Evolutionary conservation across 1,284 basidiomycete genomes (phyloP).

Genomic region (Malassezia japonica): DNA sequence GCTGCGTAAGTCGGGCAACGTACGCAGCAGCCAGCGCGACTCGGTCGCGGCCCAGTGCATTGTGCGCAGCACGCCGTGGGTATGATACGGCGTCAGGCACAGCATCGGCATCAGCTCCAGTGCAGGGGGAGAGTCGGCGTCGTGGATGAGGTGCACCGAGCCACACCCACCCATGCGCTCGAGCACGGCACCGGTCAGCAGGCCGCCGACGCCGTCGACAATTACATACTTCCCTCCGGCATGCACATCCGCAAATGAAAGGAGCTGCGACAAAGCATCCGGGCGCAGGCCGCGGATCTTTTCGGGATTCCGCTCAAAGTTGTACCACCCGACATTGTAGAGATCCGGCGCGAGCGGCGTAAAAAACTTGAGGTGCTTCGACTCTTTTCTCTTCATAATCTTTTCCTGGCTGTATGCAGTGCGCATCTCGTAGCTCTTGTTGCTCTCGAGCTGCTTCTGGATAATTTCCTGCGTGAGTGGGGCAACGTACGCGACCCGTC

Average conservation of each 20-base stretch:
- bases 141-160: slow-evolving; percentile 70
- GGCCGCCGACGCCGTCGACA: slow-evolving; percentile 77
- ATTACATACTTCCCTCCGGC: slow-evolving; percentile 79
- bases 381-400: slow-evolving; percentile 41
- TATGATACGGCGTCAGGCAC: slow-evolving; percentile 51
- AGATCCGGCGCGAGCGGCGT: slow-evolving; percentile 78
- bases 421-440: slow-evolving; percentile 31
- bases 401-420: slow-evolving; percentile 44
- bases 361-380: slow-evolving; percentile 69
- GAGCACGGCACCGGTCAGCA: slow-evolving; percentile 73
- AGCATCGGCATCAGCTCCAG: slow-evolving; percentile 80
- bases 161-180: slow-evolving; percentile 54
- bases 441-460: slow-evolving; percentile 31
- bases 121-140: slow-evolving; percentile 83
- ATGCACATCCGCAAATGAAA: slow-evolving; percentile 70
- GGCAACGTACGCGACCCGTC: slow-evolving; percentile 24
- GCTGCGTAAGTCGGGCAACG: not conserved
- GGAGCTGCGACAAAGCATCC: slow-evolving; percentile 78
- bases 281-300: slow-evolving; percentile 74
- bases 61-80: slow-evolving; percentile 19
- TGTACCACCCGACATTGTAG: slow-evolving; percentile 78
- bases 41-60: slow-evolving; percentile 39
- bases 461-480: slow-evolving; percentile 27
- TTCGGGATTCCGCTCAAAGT: slow-evolving; percentile 59
- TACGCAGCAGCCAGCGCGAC: slow-evolving; percentile 19